phyloP scores from a whole-genome alignment of 169 alveolate genomes.

The Eimeria acervulina region DNA sequence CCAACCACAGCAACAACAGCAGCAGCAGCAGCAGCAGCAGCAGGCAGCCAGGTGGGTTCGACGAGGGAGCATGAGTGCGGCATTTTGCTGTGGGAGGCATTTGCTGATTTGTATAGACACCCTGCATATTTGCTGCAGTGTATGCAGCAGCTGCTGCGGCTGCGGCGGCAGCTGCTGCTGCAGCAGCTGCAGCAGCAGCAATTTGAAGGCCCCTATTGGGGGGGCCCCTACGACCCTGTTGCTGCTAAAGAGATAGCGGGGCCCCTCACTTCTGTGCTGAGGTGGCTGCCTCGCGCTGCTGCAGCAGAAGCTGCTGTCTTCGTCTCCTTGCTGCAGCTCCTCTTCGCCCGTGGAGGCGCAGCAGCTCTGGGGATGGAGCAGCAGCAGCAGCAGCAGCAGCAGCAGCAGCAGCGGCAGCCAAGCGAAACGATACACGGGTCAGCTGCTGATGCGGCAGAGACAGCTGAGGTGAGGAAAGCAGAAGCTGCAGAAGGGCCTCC shows the following conservation, averaged over 20 bases:
- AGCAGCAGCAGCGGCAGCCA: constrained; percentile 1
- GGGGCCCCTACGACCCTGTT: neutral
- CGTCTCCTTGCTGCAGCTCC: neutral
- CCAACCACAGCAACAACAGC: neutral
- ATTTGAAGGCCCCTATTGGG: neutral
- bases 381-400: constrained; percentile 9
- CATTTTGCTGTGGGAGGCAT: constrained; percentile 1
- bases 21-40: neutral
- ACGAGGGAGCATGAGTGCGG: too few relatives aligned
- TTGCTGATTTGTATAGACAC: neutral
- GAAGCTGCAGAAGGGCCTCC: neutral
- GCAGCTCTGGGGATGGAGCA: constrained; percentile 49
- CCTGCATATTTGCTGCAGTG: constrained; percentile 33
- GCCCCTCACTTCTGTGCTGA: constrained; percentile 2
- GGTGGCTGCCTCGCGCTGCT: constrained; percentile 26
- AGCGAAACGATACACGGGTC: neutral
- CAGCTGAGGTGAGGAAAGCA: neutral
- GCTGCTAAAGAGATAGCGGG: neutral
- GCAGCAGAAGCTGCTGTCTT: neutral
- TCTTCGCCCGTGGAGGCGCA: neutral
- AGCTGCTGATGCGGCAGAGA: neutral
- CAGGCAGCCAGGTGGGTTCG: too few relatives aligned
- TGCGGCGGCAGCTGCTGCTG: too few relatives aligned
- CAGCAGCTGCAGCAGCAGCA: too few relatives aligned
- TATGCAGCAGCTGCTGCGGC: constrained; percentile 35